Base-by-base conservation (phyloP, 768 basidiomycete species). In the Hypsizygus marmoreus region DNA sequence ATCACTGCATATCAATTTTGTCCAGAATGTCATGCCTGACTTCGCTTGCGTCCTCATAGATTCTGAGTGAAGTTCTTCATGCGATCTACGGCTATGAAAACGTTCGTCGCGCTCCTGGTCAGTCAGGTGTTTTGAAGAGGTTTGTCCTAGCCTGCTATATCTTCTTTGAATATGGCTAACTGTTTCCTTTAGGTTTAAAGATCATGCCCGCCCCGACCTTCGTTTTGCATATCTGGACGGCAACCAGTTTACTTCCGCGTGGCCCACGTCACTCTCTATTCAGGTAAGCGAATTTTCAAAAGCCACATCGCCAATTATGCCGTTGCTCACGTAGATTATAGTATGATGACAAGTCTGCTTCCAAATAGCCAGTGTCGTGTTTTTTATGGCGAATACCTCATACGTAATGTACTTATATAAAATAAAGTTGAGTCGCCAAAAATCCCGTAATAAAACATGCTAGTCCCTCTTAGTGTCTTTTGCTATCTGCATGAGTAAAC, bases 181-280 rank as follows among this genome's bases (percentile, higher is more conserved):
- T 35, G 8, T 19, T 6, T 9, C 11, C 9, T 23, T 24, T 41
- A 61, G 85, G 42, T 87, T 81, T 72, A 58, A 69, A 39, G 73
- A 81, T 42, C 50, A 55, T 2, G 66, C 70, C 29, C 67, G 75
- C 33, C 79, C 73, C 4, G 74, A 80, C 36, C 62, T 81, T 17
- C 67, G 67, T 8, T 75, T 75, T 54, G 70, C 73, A 43, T 90
- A 88, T 61, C 66, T 91, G 49, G 74, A 79, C 46, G 55, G 60
- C 1, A 62, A 70, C 1, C 75, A 80, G 55, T 43, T 67, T n/a
- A 67, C 76, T 9, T 70, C 70, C 4, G 80, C 86, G 13, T 89
- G 87, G 87, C 84, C 88, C 0, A 77, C 75, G 6, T 79, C 81
- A 2, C 67, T 91, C 75, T 66, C 80, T 20, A 57, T 89, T 26